phyloP scores from a whole-genome alignment of 257 asterid genomes.

The Solanum chaucha region DNA sequence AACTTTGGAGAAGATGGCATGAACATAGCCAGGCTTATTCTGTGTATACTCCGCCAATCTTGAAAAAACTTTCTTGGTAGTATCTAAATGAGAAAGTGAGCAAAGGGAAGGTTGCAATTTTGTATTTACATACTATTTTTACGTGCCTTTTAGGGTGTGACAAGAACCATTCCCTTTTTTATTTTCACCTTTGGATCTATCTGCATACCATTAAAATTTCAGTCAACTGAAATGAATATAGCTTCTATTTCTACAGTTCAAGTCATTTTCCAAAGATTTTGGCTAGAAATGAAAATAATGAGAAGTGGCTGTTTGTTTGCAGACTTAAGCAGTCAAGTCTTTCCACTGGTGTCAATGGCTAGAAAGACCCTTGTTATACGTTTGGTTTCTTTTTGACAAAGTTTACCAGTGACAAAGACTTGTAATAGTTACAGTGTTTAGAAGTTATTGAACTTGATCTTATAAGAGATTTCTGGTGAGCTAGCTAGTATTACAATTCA shows the following conservation, averaged over 20 bases:
- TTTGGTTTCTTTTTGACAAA: too few relatives aligned
- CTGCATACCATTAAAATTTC: background rate
- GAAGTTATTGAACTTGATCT: background rate
- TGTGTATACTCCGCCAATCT: too few relatives aligned
- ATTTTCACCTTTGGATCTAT: background rate
- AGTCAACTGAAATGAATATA: background rate
- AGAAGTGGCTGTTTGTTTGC: too few relatives aligned
- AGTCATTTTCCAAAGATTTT: background rate
- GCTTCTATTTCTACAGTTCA: background rate
- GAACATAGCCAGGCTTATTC: background rate
- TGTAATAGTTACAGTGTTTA: background rate
- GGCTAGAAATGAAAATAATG: too few relatives aligned
- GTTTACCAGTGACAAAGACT: too few relatives aligned
- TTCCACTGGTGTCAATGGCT: too few relatives aligned
- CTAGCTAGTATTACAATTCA: background rate
- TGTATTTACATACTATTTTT: too few relatives aligned
- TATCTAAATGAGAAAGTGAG: background rate
- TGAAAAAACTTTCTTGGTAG: background rate
- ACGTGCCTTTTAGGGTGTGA: background rate
- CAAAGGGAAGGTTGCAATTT: background rate
- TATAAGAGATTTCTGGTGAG: background rate
- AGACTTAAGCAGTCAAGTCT: too few relatives aligned
- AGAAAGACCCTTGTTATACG: background rate
- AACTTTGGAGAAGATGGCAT: background rate
- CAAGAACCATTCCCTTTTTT: background rate